phyloP scores from a whole-genome alignment of 768 basidiomycete genomes.

The Panaeolus papilionaceus region DNA sequence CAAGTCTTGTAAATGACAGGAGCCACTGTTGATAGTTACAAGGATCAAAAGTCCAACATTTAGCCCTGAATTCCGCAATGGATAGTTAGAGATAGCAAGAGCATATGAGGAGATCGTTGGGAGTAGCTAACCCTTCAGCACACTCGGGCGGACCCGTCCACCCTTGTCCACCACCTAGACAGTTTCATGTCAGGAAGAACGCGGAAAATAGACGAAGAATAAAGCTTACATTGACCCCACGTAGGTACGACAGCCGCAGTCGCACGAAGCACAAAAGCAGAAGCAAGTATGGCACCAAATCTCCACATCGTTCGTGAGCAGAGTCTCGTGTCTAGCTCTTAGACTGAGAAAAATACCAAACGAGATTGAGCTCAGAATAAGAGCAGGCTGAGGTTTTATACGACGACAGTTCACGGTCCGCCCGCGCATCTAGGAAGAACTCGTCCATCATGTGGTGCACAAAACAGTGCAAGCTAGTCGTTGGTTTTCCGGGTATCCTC shows the following conservation, averaged over 20 bases:
- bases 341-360: not conserved
- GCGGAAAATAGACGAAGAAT: not conserved
- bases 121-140: not conserved
- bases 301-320: not conserved
- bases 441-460: not conserved
- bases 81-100: not conserved
- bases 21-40: too few species aligned
- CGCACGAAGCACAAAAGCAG: not conserved
- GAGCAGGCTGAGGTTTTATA: not conserved
- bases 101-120: not conserved
- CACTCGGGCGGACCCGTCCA: not conserved
- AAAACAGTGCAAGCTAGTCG: not conserved
- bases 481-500: conserved; percentile 7
- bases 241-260: not conserved
- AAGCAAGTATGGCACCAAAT: not conserved
- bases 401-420: not conserved
- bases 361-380: not conserved
- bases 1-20: too few species aligned
- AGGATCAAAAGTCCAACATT: not conserved
- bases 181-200: not conserved
- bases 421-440: not conserved
- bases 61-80: not conserved
- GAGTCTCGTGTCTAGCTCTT: too few species aligned
- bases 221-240: not conserved
- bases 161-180: not conserved